Evolutionary conservation across 1,139 yeast genomes (phyloP).

Genomic region (Chernovozyma aurita): DNA sequence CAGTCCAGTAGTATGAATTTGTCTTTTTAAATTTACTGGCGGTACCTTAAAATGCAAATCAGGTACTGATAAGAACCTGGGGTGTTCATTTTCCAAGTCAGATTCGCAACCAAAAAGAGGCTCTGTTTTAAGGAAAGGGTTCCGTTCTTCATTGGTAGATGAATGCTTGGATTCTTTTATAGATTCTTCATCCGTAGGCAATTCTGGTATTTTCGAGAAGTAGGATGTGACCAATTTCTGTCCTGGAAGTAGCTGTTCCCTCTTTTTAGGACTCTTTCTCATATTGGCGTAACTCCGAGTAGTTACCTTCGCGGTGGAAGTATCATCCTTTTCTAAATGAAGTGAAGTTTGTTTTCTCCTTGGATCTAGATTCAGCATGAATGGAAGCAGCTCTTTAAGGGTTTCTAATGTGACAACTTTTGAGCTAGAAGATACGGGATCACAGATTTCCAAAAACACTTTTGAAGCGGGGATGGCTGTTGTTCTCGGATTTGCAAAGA

Average conservation of each 20-base stretch:
- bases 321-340: neutral
- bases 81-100: neutral
- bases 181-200: neutral
- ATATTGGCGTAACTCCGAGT: neutral
- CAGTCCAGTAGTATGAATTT: constrained; percentile 7
- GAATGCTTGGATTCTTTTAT: neutral
- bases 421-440: neutral
- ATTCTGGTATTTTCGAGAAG: neutral
- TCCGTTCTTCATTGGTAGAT: neutral
- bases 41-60: neutral
- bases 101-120: neutral
- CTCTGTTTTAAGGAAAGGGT: neutral
- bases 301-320: neutral
- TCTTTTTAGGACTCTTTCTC: neutral
- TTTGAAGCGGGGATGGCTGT: too few species aligned
- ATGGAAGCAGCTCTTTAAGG: too few species aligned
- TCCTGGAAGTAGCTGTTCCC: neutral
- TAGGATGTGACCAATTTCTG: neutral
- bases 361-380: too few species aligned
- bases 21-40: constrained; percentile 1
- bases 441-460: too few species aligned
- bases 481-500: constrained; percentile 1
- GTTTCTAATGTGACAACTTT: neutral
- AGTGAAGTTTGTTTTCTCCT: neutral
- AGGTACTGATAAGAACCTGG: constrained; percentile 3